These are phyloP conservation scores for Tagetes patula DNA, from an alignment of 129 eudicot species.

Conservation along the genomic window DNA sequence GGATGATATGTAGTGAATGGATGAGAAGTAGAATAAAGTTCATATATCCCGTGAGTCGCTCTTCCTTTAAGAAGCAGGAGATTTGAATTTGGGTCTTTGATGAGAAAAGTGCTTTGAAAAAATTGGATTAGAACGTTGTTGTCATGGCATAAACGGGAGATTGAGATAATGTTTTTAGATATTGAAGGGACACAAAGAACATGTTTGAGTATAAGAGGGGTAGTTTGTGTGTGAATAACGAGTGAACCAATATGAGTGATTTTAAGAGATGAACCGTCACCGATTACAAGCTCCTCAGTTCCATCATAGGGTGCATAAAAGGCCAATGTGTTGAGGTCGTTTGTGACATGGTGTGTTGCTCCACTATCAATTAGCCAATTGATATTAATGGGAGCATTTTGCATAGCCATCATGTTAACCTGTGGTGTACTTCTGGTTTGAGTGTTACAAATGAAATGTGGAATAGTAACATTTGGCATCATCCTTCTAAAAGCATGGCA, in stretches of 20 bases:
- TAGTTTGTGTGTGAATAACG: not conserved
- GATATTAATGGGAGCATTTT: not conserved
- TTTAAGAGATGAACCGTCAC: not conserved
- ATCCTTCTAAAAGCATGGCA: not conserved
- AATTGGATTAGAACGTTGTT: not conserved
- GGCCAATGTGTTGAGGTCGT: not conserved
- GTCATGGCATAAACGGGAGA: not conserved
- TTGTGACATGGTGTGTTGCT: conserved; percentile 23
- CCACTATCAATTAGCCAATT: conserved; percentile 47
- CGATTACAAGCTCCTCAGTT: too few species aligned
- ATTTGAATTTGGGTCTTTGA: not conserved
- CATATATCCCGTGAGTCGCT: not conserved
- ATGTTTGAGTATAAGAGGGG: not conserved
- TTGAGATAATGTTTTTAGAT: not conserved
- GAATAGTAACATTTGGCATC: not conserved
- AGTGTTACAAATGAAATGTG: not conserved
- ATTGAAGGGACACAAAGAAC: not conserved
- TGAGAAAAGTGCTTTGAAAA: not conserved
- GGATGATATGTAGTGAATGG: too few species aligned
- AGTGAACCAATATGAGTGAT: not conserved
- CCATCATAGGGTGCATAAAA: not conserved
- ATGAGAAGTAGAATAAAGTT: too few species aligned
- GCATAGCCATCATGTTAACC: not conserved
- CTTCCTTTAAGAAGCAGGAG: not conserved
- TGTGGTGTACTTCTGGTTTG: not conserved